Evolutionary conservation across 2,329 filamentous ascomycete species (phyloP), one percentile per base, ranked within the genome.

Genomic region (Paecilomyces fulvus): DNA sequence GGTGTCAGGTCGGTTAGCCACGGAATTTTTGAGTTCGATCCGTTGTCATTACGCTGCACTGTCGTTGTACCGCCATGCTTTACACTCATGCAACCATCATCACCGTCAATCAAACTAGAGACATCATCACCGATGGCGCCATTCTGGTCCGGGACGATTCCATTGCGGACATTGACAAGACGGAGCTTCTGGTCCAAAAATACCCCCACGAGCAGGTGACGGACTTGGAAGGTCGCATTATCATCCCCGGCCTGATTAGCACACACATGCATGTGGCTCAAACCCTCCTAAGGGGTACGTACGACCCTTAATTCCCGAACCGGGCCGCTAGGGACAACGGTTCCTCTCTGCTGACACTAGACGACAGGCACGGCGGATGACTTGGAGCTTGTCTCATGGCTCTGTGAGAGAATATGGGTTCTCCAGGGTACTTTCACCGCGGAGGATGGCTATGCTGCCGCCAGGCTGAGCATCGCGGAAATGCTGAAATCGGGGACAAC

Each of bases 11-110:
- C 50, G 50, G 25, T n/a, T 33, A 52, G 8, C 11, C 7, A 52
- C 50, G 50, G 30, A 52, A n/a, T 30, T 52, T 20, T 49, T 28
- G 23, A 28, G 21, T 28, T 28, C 20, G 10, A 14, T 9, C 21
- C 20, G 20, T n/a, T 20, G 10, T n/a, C 21, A 25, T 28, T 31
- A 9, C 30, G 30, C 30, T 43, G 37, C 37, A 33, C 17, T 14
- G 17, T 30, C 25, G 23, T 30, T 30, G n/a, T 21, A 21, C 37
- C n/a, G 23, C 17, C 43, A 76, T 75, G 64, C 66, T 82, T 0
- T 79, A 80, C 59, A 73, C 69, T 1, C 68, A 80, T 60, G 79
- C 75, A 8, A 81, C 78, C 2, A 77, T 83, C 56, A 75, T 82
- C 60, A 82, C 79, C 0, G 69, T 82, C 60, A 79, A 81, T 61